These are phyloP conservation scores for Termitomyces sp. DNA, from an alignment of 768 basidiomycete genomes.

Conservation along the genomic window DNA sequence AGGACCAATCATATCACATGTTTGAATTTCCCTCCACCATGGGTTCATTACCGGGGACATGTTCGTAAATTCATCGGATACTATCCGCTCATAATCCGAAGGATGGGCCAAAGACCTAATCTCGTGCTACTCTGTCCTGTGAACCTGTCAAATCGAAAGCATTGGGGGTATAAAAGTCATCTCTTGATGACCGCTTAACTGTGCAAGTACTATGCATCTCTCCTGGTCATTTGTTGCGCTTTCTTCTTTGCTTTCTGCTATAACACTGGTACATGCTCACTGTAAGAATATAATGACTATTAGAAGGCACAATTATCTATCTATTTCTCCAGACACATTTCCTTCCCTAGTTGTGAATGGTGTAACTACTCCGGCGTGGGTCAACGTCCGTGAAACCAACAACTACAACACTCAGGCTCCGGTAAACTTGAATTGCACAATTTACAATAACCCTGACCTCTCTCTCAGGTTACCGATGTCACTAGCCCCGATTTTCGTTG, in stretches of 20 bases:
- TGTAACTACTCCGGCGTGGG: conserved; percentile 30
- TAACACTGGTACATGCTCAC: conserved; percentile 7
- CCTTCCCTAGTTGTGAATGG: conserved; percentile 37
- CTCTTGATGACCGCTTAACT: not conserved
- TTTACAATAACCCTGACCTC: not conserved
- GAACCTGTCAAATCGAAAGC: not conserved
- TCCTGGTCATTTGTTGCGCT: conserved; percentile 6
- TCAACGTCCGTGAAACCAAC: conserved; percentile 38
- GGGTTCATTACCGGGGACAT: not conserved
- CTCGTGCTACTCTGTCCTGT: not conserved
- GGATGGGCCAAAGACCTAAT: not conserved
- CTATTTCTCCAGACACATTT: conserved; percentile 32
- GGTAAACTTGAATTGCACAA: conserved; percentile 12
- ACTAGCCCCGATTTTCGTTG: conserved; percentile 42
- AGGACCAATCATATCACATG: not conserved
- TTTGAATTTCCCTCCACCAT: not conserved
- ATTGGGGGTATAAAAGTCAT: not conserved
- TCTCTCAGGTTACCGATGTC: conserved; percentile 34
- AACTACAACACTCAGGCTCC: conserved; percentile 37
- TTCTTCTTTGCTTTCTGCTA: conserved; percentile 2
- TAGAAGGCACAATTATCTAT: not conserved
- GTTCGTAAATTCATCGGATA: conserved; percentile 13
- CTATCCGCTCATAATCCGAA: not conserved
- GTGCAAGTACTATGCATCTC: conserved; percentile 6
- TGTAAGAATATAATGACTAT: not conserved